Evolutionary conservation across 495 filamentous ascomycete genomes (phyloP), one percentile per base, ranked within the genome.

Genomic region (Xylaria longipes): DNA sequence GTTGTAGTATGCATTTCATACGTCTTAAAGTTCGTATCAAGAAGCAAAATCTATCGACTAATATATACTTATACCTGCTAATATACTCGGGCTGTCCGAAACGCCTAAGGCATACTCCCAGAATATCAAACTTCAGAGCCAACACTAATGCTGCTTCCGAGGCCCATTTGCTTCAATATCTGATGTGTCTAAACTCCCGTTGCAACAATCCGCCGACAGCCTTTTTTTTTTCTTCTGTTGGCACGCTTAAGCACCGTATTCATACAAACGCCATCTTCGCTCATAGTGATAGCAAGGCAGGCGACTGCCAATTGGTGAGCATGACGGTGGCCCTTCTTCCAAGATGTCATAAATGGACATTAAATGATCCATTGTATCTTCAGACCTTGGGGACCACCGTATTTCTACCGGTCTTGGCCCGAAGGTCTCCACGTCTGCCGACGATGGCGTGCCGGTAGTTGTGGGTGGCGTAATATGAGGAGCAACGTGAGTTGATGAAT

Each of bases 281-380:
- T 25, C 56, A 15, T 68, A 20, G 50, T 46, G 29, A 22, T 17
- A 70, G 41, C 15, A 17, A 57, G 60, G 25, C 22, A 57, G 8
- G 43, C 48, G 48, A 29, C 43, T 17, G 45, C 31, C 25, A 39
- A 9, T 70, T 22, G 45, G 54, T 27, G 68, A 54, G 31, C 27
- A 27, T 35, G 48, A 33, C 39, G 71, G 72, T 31, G 75, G 77
- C 20, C 77, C 77, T 65, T 74, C 71, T 29, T 60, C 71, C 14
- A 77, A 58, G 50, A 75, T 75, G 48, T 77, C 77, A 41, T 65
- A 61, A 66, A 77, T 75, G 14, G 77, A 75, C 27, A 77, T n/a
- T 14, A 77, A 67, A 5, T 70, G 70, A 43, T 65, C 70, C 45
- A 69, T 72, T n/a, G 75, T 75, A 48, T 61, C 73, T 54, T 73